These are phyloP conservation scores for Penicillium olsonii DNA, from an alignment of 2,329 filamentous ascomycete species.

Conservation along the genomic window DNA sequence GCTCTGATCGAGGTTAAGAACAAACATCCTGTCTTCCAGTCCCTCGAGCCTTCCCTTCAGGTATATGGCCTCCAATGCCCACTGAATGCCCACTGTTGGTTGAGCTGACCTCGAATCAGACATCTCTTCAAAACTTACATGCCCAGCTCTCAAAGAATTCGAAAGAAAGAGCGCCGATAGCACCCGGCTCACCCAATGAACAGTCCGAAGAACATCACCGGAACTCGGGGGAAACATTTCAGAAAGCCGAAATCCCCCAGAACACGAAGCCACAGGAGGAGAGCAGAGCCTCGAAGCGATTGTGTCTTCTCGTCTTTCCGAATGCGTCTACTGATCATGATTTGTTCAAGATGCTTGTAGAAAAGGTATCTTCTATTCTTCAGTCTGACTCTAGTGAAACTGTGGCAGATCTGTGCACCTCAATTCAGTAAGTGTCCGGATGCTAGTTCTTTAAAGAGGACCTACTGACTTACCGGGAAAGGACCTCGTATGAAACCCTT, in stretches of 20 bases:
- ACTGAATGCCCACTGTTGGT: background rate
- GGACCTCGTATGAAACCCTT: conserved; percentile 49
- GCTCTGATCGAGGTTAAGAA: conserved; percentile 26
- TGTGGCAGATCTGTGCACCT: conserved; percentile 44
- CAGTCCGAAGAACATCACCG: background rate
- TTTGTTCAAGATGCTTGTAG: conserved; percentile 36
- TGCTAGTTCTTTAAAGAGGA: background rate
- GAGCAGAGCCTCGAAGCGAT: conserved; percentile 35
- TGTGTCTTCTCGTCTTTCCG: conserved; percentile 36
- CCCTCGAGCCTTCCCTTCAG: conserved; percentile 33
- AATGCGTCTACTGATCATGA: conserved; percentile 34
- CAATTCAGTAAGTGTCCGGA: conserved; percentile 51
- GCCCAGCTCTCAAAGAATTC: conserved; percentile 7
- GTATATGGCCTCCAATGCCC: conserved; percentile 21
- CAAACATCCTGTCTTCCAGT: conserved; percentile 17
- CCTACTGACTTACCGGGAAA: conserved; percentile 22
- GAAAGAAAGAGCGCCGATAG: background rate
- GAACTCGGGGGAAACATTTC: conserved; percentile 2
- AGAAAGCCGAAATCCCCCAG: conserved; percentile 11
- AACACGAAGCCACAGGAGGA: conserved; percentile 19
- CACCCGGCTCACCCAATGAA: background rate
- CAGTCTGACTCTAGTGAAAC: conserved; percentile 34
- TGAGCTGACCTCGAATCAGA: conserved; percentile 25
- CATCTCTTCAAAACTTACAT: conserved; percentile 24
- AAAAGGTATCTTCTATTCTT: conserved; percentile 35